A percentile compares a stretch with the other conserved stretches of the same genome.
Evolutionary conservation across 805 yeast species (phyloP).

Genomic region (Hemisphaericaspora nanyangensis): DNA sequence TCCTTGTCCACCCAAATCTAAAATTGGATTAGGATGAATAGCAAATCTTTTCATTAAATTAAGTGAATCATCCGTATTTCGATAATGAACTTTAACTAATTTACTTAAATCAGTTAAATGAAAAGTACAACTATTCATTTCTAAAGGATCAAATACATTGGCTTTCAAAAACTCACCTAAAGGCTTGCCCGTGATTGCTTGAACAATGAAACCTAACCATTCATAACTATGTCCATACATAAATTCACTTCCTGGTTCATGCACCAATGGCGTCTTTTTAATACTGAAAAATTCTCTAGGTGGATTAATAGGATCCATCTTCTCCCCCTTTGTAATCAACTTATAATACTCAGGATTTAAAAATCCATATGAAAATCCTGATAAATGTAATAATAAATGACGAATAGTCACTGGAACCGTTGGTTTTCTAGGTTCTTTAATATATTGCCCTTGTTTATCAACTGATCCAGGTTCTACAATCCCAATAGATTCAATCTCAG

Average conservation of each 20-base stretch:
- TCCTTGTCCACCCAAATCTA: constrained; percentile 46
- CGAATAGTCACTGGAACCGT: constrained; percentile 20
- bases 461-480: constrained; percentile 23
- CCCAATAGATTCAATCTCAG: constrained; percentile 24
- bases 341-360: constrained; percentile 24
- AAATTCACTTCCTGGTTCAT: constrained; percentile 39
- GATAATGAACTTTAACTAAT: constrained; percentile 15
- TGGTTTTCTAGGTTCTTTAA: constrained; percentile 21
- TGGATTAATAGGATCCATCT: constrained; percentile 18
- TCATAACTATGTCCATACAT: constrained; percentile 36
- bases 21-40: constrained; percentile 17
- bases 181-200: constrained; percentile 27
- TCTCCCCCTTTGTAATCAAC: constrained; percentile 17
- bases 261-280: constrained; percentile 22
- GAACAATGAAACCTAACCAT: constrained; percentile 36
- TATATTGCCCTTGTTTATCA: constrained; percentile 22
- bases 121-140: constrained; percentile 28
- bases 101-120: constrained; percentile 13
- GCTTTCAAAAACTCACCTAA: constrained; percentile 29
- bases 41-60: constrained; percentile 12
- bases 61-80: constrained; percentile 12
- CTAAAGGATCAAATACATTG: constrained; percentile 30
- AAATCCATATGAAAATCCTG: constrained; percentile 36
- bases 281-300: constrained; percentile 20
- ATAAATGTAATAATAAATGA: constrained; percentile 27